These are phyloP conservation scores for Candida oleophila DNA, from an alignment of 805 yeast species.

Conservation along the genomic window DNA sequence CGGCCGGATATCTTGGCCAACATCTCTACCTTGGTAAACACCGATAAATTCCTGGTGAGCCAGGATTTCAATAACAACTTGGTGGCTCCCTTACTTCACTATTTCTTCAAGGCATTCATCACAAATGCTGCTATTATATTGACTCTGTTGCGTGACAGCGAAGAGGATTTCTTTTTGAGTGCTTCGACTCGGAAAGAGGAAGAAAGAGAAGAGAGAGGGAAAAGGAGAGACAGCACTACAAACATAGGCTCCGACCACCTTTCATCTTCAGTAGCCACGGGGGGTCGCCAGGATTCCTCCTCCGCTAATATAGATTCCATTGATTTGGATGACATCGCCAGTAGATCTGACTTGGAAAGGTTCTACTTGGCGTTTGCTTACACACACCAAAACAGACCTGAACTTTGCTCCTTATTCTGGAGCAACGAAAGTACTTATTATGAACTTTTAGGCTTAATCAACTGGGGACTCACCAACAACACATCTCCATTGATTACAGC, in stretches of 20 bases:
- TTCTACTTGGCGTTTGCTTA: slow-evolving; percentile 75
- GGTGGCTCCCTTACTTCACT: slow-evolving; percentile 44
- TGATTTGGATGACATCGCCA: slow-evolving; percentile 60
- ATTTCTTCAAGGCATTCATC: slow-evolving; percentile 55
- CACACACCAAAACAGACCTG: slow-evolving; percentile 62
- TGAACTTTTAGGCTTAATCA: slow-evolving; percentile 73
- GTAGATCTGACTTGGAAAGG: slow-evolving; percentile 83
- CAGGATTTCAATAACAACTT: slow-evolving; percentile 25
- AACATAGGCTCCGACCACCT: background rate
- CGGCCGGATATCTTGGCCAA: slow-evolving; percentile 22
- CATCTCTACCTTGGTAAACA: slow-evolving; percentile 32
- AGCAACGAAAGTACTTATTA: slow-evolving; percentile 32
- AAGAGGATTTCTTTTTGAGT: slow-evolving; percentile 69
- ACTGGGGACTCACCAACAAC: slow-evolving; percentile 84
- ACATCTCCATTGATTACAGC: slow-evolving; percentile 78
- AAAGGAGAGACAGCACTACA: slow-evolving; percentile 8
- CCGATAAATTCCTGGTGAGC: slow-evolving; percentile 16
- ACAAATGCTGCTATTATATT: slow-evolving; percentile 64
- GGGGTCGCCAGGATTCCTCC: background rate
- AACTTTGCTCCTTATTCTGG: slow-evolving; percentile 66
- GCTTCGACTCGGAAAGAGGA: slow-evolving; percentile 26
- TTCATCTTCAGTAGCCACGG: background rate
- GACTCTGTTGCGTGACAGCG: slow-evolving; percentile 67
- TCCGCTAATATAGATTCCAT: slow-evolving; percentile 14
- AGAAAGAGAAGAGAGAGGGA: slow-evolving; percentile 11